These are phyloP conservation scores for Silybum marianum DNA, from an alignment of 129 eudicot genomes.

Conservation along the genomic window DNA sequence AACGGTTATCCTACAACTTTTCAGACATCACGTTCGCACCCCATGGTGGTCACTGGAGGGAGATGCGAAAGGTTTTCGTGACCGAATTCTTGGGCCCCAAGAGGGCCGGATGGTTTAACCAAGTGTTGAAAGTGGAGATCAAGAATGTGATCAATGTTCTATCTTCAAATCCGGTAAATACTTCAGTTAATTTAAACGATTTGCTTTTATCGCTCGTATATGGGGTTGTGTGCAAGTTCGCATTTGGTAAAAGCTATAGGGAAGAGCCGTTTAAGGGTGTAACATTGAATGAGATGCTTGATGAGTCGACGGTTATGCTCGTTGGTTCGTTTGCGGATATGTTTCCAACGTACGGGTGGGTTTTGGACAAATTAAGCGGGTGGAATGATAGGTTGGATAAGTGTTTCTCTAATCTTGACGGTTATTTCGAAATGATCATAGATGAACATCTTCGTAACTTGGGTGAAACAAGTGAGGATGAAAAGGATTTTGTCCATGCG, in stretches of 20 bases:
- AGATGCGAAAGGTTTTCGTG: constrained; percentile 26
- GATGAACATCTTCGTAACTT: not conserved
- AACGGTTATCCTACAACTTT: constrained; percentile 17
- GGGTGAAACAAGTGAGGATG: not conserved
- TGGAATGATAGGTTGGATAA: not conserved
- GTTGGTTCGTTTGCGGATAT: not conserved
- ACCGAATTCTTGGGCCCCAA: constrained; percentile 14
- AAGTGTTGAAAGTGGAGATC: not conserved
- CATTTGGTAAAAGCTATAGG: not conserved
- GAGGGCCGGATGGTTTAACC: constrained; percentile 22
- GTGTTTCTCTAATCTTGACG: not conserved
- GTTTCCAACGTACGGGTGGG: not conserved
- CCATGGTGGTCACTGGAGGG: constrained; percentile 24
- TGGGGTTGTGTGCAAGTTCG: not conserved
- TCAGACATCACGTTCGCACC: constrained; percentile 31
- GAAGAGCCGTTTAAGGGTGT: not conserved
- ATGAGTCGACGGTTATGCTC: not conserved
- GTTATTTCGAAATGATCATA: not conserved
- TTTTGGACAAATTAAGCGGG: not conserved
- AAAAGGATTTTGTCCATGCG: constrained; percentile 29
- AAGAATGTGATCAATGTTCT: not conserved
- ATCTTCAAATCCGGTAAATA: not conserved
- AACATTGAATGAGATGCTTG: not conserved
- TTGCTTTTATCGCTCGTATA: not conserved
- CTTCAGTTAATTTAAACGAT: not conserved